A percentile compares a stretch with the other conserved stretches of the same genome.
Evolutionary conservation across 2,329 filamentous ascomycete genomes (phyloP).

Genomic region (Aureobasidium zeae): DNA sequence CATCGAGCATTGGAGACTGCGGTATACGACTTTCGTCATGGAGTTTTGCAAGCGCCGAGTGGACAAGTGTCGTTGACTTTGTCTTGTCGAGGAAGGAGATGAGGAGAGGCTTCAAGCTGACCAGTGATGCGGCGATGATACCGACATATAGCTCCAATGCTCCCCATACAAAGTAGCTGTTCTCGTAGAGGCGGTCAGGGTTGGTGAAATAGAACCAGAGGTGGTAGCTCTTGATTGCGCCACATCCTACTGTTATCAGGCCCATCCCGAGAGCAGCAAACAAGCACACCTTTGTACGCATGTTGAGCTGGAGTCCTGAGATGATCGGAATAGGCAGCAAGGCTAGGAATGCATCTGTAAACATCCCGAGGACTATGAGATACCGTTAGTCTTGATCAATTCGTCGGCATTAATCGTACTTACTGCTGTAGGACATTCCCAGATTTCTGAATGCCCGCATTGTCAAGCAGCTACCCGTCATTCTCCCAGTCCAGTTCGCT

Average conservation of each 20-base stretch:
- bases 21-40: background rate
- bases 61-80: conserved; percentile 18
- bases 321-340: conserved; percentile 36
- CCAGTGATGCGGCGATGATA: conserved; percentile 36
- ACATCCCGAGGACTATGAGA: conserved; percentile 29
- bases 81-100: conserved; percentile 28
- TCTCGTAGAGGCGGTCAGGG: conserved; percentile 30
- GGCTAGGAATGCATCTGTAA: conserved; percentile 35
- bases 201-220: conserved; percentile 31
- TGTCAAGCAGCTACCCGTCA: conserved; percentile 36
- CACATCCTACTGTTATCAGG: conserved; percentile 35
- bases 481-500: conserved; percentile 35
- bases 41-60: background rate
- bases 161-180: conserved; percentile 38
- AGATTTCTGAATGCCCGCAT: conserved; percentile 34
- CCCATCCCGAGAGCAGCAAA: conserved; percentile 31
- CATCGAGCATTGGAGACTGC: background rate
- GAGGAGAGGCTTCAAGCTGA: conserved; percentile 36
- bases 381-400: conserved; percentile 4
- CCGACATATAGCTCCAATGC: conserved; percentile 38
- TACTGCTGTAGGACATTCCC: conserved; percentile 40
- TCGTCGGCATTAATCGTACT: conserved; percentile 16
- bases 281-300: conserved; percentile 34
- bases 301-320: conserved; percentile 35
- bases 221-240: conserved; percentile 35